A percentile compares a stretch with the other conserved stretches of the same genome.
Evolutionary conservation across 1,284 basidiomycete species (phyloP).

Genomic region (Trametes pubescens): DNA sequence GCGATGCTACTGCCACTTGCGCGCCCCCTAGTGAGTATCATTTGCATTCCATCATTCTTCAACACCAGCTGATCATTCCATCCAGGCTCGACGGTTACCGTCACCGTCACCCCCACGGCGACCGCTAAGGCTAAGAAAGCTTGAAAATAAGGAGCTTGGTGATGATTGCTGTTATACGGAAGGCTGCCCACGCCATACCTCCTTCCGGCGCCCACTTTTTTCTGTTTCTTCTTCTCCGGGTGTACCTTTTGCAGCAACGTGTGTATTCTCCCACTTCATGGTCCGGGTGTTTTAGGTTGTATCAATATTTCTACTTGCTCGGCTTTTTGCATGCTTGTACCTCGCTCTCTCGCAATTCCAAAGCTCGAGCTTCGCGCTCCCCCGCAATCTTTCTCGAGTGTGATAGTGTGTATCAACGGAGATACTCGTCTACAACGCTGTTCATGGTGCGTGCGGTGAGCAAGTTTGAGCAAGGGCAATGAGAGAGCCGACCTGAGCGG

Average conservation of each 20-base stretch:
- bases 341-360: slow-evolving; percentile 23
- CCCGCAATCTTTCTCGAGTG: background rate
- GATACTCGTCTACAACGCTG: too few species aligned
- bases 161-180: slow-evolving; percentile 27
- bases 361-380: background rate
- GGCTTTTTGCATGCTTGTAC: slow-evolving; percentile 16
- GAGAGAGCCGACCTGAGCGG: slow-evolving; percentile 12
- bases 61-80: background rate
- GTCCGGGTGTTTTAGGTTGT: slow-evolving; percentile 28
- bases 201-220: slow-evolving; percentile 18
- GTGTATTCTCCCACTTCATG: slow-evolving; percentile 17
- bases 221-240: slow-evolving; percentile 7
- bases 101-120: slow-evolving; percentile 26
- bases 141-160: slow-evolving; percentile 20
- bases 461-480: too few species aligned
- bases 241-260: slow-evolving; percentile 27
- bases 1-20: slow-evolving; percentile 23
- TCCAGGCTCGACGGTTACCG: slow-evolving; percentile 24
- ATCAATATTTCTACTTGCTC: slow-evolving; percentile 20
- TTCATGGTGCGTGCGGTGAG: too few species aligned
- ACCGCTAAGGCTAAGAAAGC: slow-evolving; percentile 15
- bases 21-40: slow-evolving; percentile 21
- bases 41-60: background rate
- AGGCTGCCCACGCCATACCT: slow-evolving; percentile 18
- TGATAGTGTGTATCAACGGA: background rate